Conservation (phyloP, 2,329 filamentous ascomycete species). For the Penicillium olsonii region DNA sequence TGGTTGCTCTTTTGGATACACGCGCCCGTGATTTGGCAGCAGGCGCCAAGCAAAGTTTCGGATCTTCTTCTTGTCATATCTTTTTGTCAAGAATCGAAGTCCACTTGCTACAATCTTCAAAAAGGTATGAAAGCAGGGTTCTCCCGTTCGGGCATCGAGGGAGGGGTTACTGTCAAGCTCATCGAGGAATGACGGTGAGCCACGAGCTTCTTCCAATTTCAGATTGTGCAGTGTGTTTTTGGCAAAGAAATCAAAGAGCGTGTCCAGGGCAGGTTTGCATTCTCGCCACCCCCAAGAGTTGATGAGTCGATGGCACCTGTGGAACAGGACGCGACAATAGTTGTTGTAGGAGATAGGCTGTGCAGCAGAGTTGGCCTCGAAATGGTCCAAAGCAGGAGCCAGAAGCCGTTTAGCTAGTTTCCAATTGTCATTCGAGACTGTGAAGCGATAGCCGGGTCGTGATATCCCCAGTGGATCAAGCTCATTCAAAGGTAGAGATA, state of each 20-base stretch:
- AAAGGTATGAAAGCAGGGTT: conserved; percentile 61
- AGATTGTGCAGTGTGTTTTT: conserved; percentile 55
- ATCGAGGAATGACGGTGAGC: conserved; percentile 58
- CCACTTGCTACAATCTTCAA: conserved; percentile 58
- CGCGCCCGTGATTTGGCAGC: conserved; percentile 62
- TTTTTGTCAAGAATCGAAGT: conserved; percentile 48
- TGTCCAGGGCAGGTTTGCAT: conserved; percentile 56
- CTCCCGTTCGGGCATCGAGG: conserved; percentile 49
- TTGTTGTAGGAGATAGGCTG: conserved; percentile 53
- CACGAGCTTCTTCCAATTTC: conserved; percentile 52
- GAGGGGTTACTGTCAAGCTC: conserved; percentile 46
- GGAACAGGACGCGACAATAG: conserved; percentile 55
- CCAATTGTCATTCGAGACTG: conserved; percentile 53
- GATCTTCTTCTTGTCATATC: conserved; percentile 56
- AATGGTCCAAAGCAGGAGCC: conserved; percentile 49
- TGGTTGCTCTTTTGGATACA: conserved; percentile 59
- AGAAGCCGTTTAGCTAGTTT: conserved; percentile 48
- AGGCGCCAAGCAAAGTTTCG: conserved; percentile 59
- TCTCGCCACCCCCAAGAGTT: conserved; percentile 59
- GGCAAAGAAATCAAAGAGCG: conserved; percentile 62
- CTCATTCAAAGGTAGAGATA: conserved; percentile 55
- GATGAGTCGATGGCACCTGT: conserved; percentile 56
- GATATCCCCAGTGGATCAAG: conserved; percentile 54
- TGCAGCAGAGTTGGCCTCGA: conserved; percentile 42
- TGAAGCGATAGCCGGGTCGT: conserved; percentile 42